Base-by-base conservation (phyloP, 2,329 filamentous ascomycete species). In the Coniochaeta sp. region DNA sequence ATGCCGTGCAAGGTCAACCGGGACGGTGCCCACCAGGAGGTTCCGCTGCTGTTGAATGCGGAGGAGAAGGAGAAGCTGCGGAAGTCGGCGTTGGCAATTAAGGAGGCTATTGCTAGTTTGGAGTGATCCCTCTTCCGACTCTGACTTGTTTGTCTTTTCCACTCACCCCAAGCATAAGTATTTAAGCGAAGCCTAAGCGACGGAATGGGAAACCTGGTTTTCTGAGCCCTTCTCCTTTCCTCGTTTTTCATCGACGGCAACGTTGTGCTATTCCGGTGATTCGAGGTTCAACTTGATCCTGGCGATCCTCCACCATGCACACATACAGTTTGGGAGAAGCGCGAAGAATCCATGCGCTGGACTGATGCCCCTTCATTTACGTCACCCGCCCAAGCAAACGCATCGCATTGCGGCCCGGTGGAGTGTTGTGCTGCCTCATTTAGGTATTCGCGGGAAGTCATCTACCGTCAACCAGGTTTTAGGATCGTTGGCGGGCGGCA, bases 1-100 rank as follows among this genome's bases (percentile, higher is more conserved):
- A 61, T 63, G 58, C 61, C 61, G 18, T 61, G 60, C 54, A 61
- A 58, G 56, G 46, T 64, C 31, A 62, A 62, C 48, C 53, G 61
- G 10, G 42, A 51, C 6, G 61, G 61, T 3, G 60, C 61, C 8
- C 57, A 61, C 38, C 55, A 57, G 35, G 57, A 60, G 26, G 60
- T 61, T 35, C 60, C 57, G 22, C 51, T 64, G 48, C 42, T 61
- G 33, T 48, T 64, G 35, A 52, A 54, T 30, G 54, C 56, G 38
- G 28, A 28, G 27, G 61, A 64, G 55, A 51, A 56, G 51, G 57
- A 57, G 48, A 52, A 52, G n/a, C 14, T 64, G 54, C 53, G 52
- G 40, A 53, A 48, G 49, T 60, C 58, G 12, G 61, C 61, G 0
- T 28, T 53, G 46, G 58, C 55, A n/a, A 60, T 64, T 50, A 57